Percentiles rank a stretch among this genome's conserved stretches.
phyloP scores from a whole-genome alignment of 2,329 filamentous ascomycete genomes.

The Dactylellina drechsleri region DNA sequence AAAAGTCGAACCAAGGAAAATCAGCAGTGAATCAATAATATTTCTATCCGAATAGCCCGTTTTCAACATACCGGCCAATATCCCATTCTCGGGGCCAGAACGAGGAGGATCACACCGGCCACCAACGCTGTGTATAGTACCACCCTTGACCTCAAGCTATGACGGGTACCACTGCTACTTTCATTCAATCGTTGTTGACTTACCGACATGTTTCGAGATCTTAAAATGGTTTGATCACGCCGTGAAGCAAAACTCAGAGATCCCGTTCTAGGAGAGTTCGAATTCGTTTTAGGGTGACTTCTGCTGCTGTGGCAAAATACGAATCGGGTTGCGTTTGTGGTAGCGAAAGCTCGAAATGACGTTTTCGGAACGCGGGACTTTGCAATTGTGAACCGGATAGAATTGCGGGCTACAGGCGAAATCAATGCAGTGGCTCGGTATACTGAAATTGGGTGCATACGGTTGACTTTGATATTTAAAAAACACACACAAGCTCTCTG shows the following conservation, averaged over 20 bases:
- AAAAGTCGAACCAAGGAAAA: no score
- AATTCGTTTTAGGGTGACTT: no score
- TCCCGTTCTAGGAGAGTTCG: no score
- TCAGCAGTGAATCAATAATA: no score
- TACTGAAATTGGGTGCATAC: no score
- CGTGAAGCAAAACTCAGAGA: no score
- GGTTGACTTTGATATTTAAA: no score
- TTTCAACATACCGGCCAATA: conserved; percentile 39
- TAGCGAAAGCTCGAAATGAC: conserved; percentile 24
- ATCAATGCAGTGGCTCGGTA: no score
- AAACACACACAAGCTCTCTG: no score
- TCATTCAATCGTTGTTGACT: conserved; percentile 16
- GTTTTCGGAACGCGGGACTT: conserved; percentile 17
- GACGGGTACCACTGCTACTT: not conserved
- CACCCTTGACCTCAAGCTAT: conserved; percentile 13
- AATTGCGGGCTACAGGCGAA: no score
- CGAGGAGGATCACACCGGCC: conserved; percentile 22
- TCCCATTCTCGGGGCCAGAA: conserved; percentile 6
- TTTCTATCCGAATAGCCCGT: no score
- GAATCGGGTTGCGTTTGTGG: conserved; percentile 34
- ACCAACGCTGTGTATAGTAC: conserved; percentile 26
- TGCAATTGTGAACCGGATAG: not conserved
- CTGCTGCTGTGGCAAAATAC: no score
- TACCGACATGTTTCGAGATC: conserved; percentile 48
- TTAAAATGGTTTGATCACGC: not conserved